Evolutionary conservation across 208 protist species (phyloP), one percentile per base, ranked within the genome.

Genomic region (Crithidia brevicula): DNA sequence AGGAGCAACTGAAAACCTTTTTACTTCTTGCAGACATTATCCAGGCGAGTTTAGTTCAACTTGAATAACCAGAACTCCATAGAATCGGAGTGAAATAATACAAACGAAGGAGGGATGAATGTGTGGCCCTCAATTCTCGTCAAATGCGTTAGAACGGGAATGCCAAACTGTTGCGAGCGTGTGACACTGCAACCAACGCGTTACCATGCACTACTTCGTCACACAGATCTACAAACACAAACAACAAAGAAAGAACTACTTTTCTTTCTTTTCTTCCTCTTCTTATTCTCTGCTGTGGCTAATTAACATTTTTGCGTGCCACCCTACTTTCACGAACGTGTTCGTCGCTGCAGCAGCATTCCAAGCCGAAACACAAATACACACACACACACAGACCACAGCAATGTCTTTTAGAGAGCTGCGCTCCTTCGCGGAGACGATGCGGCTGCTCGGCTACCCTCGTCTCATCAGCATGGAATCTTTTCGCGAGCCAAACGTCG

Each of bases 381-480:
- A 30, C 31, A 11, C 25, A 42, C 28, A 64, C 15, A 5, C 5
- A 40, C 16, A 13, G 23, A 9, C 2, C 4, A 40, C 38, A 40
- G 4, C 60, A 30, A 98, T 98, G 95, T 97, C 93, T 4, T 98
- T 93, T 69, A 89, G 95, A 43, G 95, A 98, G 68, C 67, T 98
- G 23, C 91, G 93, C 43, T 93, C 94, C 68, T 98, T 99, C 61
- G 84, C 95, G 49, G 96, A 99, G 81, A 96, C 95, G 50, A 98
- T 99, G 95, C 86, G 96, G 43, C 78, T 93, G 33, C 85, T 99
- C 49, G 97, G 97, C 23, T 99, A 99, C 69, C 89, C 86, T 0
- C 85, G 88, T n/a, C 86, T 96, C 22, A 96, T 99, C 67, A 98
- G 95, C 61, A 96, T 98, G 84, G 97, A 99, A 57, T 98, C 96